These are phyloP conservation scores for Neofusicoccum parvum DNA, from an alignment of 2,329 filamentous ascomycete species.

Conservation along the genomic window DNA sequence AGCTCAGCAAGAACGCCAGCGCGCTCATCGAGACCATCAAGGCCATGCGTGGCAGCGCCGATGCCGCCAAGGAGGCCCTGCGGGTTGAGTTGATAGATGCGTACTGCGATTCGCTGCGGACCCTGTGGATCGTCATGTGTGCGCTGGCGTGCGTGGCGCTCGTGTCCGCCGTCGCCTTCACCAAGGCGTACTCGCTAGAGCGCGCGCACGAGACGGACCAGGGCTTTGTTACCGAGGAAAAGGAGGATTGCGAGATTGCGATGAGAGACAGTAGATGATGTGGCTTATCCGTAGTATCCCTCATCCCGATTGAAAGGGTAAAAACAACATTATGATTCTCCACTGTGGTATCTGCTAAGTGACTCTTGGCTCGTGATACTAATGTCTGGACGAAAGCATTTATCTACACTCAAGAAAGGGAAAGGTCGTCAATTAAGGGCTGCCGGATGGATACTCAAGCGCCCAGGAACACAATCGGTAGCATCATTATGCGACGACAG, in stretches of 20 bases:
- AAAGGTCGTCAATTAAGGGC: neutral
- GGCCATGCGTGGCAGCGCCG: slow-evolving; percentile 23
- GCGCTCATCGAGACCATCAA: slow-evolving; percentile 31
- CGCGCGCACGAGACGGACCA: slow-evolving; percentile 21
- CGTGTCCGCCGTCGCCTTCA: slow-evolving; percentile 25
- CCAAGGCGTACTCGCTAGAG: slow-evolving; percentile 11
- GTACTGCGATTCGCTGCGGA: slow-evolving; percentile 31
- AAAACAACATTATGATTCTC: too few species aligned
- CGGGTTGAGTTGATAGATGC: slow-evolving; percentile 27
- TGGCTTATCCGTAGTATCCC: too few species aligned
- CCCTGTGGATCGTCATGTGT: slow-evolving; percentile 35
- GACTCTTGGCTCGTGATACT: too few species aligned
- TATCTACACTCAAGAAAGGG: neutral
- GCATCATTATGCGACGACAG: neutral
- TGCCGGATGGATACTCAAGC: neutral
- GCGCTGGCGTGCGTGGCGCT: slow-evolving; percentile 30
- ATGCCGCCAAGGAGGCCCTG: slow-evolving; percentile 24
- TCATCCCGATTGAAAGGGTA: too few species aligned
- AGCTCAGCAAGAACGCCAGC: slow-evolving; percentile 30
- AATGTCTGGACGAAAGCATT: neutral
- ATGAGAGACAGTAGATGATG: too few species aligned
- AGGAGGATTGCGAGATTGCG: neutral
- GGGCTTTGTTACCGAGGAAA: neutral
- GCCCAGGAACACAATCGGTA: neutral
- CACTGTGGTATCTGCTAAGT: too few species aligned